Conservation (phyloP, 2,329 filamentous ascomycete species). For the Colletotrichum cereale region DNA sequence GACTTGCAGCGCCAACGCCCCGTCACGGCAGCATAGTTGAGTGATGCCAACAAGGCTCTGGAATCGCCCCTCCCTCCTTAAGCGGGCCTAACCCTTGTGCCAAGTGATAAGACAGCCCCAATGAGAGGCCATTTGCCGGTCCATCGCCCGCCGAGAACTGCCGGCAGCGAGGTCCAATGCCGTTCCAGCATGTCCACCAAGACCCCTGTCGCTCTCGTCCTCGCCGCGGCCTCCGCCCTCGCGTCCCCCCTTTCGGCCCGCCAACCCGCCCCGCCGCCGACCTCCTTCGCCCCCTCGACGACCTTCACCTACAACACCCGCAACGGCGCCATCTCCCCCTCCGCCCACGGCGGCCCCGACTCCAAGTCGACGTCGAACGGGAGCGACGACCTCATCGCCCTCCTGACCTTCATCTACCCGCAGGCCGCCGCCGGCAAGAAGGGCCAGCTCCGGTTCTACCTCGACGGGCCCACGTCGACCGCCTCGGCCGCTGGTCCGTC, state of each 20-base stretch:
- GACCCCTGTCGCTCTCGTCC: slow-evolving; percentile 41
- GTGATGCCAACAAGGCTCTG: no score
- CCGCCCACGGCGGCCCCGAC: slow-evolving; percentile 36
- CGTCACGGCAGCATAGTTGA: no score
- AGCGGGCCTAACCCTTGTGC: no score
- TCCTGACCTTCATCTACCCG: slow-evolving; percentile 48
- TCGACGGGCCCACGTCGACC: slow-evolving; percentile 39
- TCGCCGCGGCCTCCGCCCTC: slow-evolving; percentile 42
- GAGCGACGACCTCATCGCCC: slow-evolving; percentile 46
- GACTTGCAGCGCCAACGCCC: no score
- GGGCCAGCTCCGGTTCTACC: slow-evolving; percentile 47
- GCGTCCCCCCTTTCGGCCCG: slow-evolving; percentile 42
- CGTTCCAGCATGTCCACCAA: slow-evolving; percentile 48
- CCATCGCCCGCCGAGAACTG: no score
- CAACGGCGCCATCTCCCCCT: slow-evolving; percentile 43
- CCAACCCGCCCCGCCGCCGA: slow-evolving; percentile 7
- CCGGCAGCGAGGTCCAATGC: no score
- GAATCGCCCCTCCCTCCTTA: no score
- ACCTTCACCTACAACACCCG: slow-evolving; percentile 44
- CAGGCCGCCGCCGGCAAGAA: slow-evolving; percentile 41
- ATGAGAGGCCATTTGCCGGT: no score
- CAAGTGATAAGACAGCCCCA: no score
- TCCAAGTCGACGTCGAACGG: slow-evolving; percentile 43
- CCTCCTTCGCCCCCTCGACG: slow-evolving; percentile 44
- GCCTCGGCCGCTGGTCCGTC: slow-evolving; percentile 34